Base-by-base conservation (phyloP, 768 basidiomycete genomes). In the Hericium coralloides region DNA sequence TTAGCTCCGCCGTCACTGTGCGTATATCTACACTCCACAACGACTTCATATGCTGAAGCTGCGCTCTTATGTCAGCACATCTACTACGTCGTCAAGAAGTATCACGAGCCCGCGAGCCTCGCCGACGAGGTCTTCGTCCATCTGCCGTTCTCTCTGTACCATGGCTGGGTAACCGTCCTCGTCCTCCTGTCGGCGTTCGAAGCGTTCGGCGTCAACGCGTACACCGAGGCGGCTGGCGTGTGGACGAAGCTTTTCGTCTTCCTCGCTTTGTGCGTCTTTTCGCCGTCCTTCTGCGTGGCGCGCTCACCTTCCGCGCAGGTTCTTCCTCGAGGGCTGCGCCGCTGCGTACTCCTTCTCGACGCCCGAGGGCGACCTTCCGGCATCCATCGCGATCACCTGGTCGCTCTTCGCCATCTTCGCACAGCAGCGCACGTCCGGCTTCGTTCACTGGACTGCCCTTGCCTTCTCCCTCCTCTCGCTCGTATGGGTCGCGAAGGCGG, bases 201-300 rank as follows among this genome's bases (percentile, higher is more conserved):
- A 62, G 92, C 92, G 0, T 95, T 95, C 64, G 95, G 95, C 61
- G 82, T 85, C 58, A 79, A 95, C 68, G 84, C 89, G 0, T 66
- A 76, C 58, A 70, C 67, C 58, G 74, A 87, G 56, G 72, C 67
- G 36, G 85, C 91, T 3, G 92, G 93, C 41, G 73, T 93, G 57
- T 93, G 91, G 86, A 95, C 92, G 67, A 94, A 95, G 67, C 85
- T 95, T 67, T 92, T 95, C 63, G 95, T 94, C 58, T 94, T 97
- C 83, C 83, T 98, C 26, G 89, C 81, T 45, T 75, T 95, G 84
- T 90, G 87, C 58, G 51, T 57, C 56, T 59, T 38, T 63, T 57
- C 17, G 51, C 41, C 39, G 15, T 56, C 18, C 47, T 36, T n/a
- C 10, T 41, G 36, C 50, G 12, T 9, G 20, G 20, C 39, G 38